Conservation (phyloP, 2,329 filamentous ascomycete species). For the Colletotrichum somersetense region DNA sequence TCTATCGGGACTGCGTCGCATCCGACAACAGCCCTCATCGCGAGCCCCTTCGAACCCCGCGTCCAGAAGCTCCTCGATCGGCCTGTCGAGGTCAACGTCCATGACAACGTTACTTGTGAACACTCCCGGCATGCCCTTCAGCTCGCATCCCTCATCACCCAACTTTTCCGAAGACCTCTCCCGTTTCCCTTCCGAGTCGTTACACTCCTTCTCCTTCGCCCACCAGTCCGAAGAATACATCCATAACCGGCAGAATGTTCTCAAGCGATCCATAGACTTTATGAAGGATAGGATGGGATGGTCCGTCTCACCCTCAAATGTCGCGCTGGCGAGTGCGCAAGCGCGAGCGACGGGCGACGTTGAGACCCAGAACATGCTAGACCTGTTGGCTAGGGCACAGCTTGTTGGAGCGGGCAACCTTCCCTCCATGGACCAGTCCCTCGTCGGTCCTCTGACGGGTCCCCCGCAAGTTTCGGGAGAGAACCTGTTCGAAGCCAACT, state of each 20-base stretch:
- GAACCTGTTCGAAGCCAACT: slow-evolving; percentile 89
- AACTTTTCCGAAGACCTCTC: slow-evolving; percentile 88
- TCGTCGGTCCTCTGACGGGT: slow-evolving; percentile 77
- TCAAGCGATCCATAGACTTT: slow-evolving; percentile 95
- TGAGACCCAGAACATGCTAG: slow-evolving; percentile 91
- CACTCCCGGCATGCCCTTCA: slow-evolving; percentile 65
- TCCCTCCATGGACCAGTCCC: slow-evolving; percentile 59
- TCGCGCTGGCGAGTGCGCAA: slow-evolving; percentile 85
- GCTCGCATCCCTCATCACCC: slow-evolving; percentile 77
- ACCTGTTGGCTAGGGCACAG: slow-evolving; percentile 85
- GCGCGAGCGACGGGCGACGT: slow-evolving; percentile 85
- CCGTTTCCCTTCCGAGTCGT: slow-evolving; percentile 92
- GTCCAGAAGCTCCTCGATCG: slow-evolving; percentile 70
- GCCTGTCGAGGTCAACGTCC: slow-evolving; percentile 76
- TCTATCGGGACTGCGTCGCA: slow-evolving; percentile 88
- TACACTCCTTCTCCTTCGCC: slow-evolving; percentile 98
- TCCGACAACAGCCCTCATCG: slow-evolving; percentile 84
- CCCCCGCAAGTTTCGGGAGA: slow-evolving; percentile 79
- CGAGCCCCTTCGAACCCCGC: slow-evolving; percentile 74
- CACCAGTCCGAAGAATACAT: slow-evolving; percentile 94
- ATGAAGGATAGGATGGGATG: slow-evolving; percentile 93
- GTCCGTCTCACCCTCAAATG: slow-evolving; percentile 74
- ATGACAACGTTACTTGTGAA: slow-evolving; percentile 75
- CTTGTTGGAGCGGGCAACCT: slow-evolving; percentile 78
- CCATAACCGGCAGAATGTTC: slow-evolving; percentile 89